Evolutionary conservation across 1,284 basidiomycete species (phyloP), one percentile per base, ranked within the genome.

Genomic region (Marasmius tenuissimus): DNA sequence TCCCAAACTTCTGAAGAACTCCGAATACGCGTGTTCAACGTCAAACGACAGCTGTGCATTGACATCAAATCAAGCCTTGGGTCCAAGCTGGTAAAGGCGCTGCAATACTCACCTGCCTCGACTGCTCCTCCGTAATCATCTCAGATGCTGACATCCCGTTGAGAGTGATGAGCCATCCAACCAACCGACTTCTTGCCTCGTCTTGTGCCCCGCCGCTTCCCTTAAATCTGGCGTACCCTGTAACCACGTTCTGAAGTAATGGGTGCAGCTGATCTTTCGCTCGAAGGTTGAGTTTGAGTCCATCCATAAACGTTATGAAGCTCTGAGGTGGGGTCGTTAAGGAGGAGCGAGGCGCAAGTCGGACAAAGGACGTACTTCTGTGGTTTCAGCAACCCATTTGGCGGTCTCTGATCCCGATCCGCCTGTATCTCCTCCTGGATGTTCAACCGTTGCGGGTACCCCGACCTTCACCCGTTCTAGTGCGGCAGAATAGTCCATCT

Each of bases 301-400:
- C 97, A 70, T 99, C 97, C 94, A 98, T 98, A 68, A 99, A 96
- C 0, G 97, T 98, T 70, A 99, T 99, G 69, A 98, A 99, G 71
- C 88, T 92, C 93, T 97, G 68, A 8, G 16, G 20, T 11, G n/a
- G 4, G 55, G 2, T 58, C 9, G 53, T 9, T 47, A 45, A 51
- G 63, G 50, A 50, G 34, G 33, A 11, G 35, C 16, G 22, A 34
- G 37, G 49, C 14, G 39, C 18, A 40, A 56, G n/a, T 27, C 12
- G 20, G 33, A 33, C 7, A 20, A 8, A 18, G 60, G 27, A 75
- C 80, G 63, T 61, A 92, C 94, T 82, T 97, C 94, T 0, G 97
- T 99, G 4, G 96, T 98, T 75, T 98, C 96, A 4, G 97, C 97
- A n/a, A 99, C 95, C 89, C 93, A 95, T 76, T 98, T 97, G 35